Conservation (phyloP, 176 grass and related monocot species). For the Rhynchospora breviuscula region DNA sequence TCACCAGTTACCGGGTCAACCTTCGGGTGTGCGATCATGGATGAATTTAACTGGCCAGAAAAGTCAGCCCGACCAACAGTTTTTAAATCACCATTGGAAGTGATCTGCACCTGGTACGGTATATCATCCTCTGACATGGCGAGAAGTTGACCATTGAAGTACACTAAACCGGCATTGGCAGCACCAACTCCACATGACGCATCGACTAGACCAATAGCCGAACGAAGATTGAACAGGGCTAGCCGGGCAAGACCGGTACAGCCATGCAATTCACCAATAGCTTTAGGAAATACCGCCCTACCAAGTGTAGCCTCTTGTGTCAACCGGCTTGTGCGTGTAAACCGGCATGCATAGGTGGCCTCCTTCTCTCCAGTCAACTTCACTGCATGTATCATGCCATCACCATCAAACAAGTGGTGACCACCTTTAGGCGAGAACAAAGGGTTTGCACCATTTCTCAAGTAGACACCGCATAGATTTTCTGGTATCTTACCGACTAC, state of each 20-base stretch:
- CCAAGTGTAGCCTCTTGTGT: slow-evolving; percentile 42
- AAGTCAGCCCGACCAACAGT: slow-evolving; percentile 64
- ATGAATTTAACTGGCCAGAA: slow-evolving; percentile 38
- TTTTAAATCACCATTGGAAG: slow-evolving; percentile 43
- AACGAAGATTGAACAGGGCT: slow-evolving; percentile 63
- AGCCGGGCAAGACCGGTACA: slow-evolving; percentile 59
- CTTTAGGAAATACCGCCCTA: slow-evolving; percentile 64
- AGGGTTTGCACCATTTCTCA: slow-evolving; percentile 83
- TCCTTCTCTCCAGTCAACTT: slow-evolving; percentile 36
- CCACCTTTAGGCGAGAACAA: slow-evolving; percentile 43
- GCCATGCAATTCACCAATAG: slow-evolving; percentile 93
- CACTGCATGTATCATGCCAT: slow-evolving; percentile 90
- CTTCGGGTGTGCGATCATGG: slow-evolving; percentile 93
- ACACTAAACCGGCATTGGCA: slow-evolving; percentile 82
- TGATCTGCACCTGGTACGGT: slow-evolving; percentile 65
- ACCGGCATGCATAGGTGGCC: slow-evolving; percentile 71
- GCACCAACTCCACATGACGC: slow-evolving; percentile 53
- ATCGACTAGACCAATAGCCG: slow-evolving; percentile 50
- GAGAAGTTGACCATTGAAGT: slow-evolving; percentile 72
- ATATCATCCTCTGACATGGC: slow-evolving; percentile 98
- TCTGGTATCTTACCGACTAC: slow-evolving; percentile 57
- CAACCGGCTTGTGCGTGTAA: slow-evolving; percentile 56
- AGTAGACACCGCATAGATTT: slow-evolving; percentile 60
- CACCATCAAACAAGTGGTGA: slow-evolving; percentile 95
- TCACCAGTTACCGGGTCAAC: slow-evolving; percentile 53